Evolutionary conservation across 768 basidiomycete genomes (phyloP).

Genomic region (Pholiota conissans): DNA sequence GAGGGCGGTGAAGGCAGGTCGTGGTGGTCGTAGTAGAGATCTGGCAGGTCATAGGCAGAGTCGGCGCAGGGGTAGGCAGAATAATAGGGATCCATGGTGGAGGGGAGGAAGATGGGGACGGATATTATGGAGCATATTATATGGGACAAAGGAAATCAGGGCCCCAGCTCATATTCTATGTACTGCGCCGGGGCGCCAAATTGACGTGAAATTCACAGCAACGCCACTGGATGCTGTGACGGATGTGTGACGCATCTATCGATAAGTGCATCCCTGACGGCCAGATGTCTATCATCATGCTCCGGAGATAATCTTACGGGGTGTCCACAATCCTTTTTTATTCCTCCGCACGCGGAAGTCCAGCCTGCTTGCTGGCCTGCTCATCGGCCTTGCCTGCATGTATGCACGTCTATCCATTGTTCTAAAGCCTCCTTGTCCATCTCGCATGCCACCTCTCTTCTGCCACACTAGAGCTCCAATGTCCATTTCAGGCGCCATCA

Average conservation of each 20-base stretch:
- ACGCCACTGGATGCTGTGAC: constrained; percentile 10
- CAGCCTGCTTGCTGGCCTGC: neutral
- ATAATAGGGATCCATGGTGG: constrained; percentile 16
- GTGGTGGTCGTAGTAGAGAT: constrained; percentile 25
- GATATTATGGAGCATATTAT: constrained; percentile 25
- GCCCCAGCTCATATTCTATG: neutral
- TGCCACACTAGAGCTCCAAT: constrained; percentile 8
- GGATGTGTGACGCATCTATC: neutral
- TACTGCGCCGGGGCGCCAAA: constrained; percentile 25
- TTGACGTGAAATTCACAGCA: constrained; percentile 7
- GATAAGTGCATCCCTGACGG: neutral
- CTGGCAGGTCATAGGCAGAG: constrained; percentile 22
- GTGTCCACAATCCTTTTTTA: neutral
- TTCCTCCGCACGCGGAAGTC: neutral
- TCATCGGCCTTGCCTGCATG: neutral
- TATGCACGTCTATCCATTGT: neutral
- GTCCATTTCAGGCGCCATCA: constrained; percentile 7
- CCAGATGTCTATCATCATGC: constrained; percentile 6
- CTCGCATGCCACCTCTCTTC: constrained; percentile 4
- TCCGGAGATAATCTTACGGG: constrained; percentile 1
- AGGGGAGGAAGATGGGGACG: constrained; percentile 13
- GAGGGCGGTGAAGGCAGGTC: constrained; percentile 27
- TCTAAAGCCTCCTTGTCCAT: constrained; percentile 9
- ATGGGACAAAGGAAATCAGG: constrained; percentile 35
- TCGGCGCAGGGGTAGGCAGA: constrained; percentile 7